phyloP scores from a whole-genome alignment of 495 filamentous ascomycete genomes.

The Penicillium tannophilum region DNA sequence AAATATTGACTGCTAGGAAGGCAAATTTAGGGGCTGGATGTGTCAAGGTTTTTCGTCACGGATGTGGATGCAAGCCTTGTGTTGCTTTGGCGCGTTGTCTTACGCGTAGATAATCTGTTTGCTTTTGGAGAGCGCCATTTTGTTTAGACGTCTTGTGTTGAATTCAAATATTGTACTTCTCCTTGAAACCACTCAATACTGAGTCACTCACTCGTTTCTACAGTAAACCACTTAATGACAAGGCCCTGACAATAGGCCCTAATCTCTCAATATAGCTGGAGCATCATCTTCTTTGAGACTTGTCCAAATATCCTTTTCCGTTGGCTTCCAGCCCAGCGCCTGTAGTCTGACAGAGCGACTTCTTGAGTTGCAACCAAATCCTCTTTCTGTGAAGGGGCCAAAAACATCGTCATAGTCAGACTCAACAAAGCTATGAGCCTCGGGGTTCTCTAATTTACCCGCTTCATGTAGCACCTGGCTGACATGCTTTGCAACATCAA shows the following conservation, averaged over 20 bases:
- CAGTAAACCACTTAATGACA: too few relatives aligned
- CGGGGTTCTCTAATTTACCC: background rate
- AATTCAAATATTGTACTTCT: too few relatives aligned
- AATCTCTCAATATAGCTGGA: conserved; percentile 32
- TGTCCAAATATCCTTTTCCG: conserved; percentile 36
- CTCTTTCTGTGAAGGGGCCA: conserved; percentile 17
- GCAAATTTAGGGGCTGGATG: too few relatives aligned
- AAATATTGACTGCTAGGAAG: too few relatives aligned
- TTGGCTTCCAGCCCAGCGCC: conserved; percentile 35
- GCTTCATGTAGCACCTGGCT: conserved; percentile 13
- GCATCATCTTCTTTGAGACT: conserved; percentile 43
- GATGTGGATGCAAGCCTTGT: too few relatives aligned
- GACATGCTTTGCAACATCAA: conserved; percentile 27
- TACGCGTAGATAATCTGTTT: too few relatives aligned
- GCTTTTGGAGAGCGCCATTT: too few relatives aligned
- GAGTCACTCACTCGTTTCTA: too few relatives aligned
- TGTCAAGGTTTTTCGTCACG: too few relatives aligned
- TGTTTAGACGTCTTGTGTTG: too few relatives aligned
- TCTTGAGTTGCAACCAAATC: conserved; percentile 34
- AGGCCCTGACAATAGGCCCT: background rate
- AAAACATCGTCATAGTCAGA: conserved; percentile 37
- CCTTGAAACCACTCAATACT: too few relatives aligned
- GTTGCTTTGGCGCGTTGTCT: too few relatives aligned
- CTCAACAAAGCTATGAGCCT: background rate
- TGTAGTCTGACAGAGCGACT: conserved; percentile 31